Evolutionary conservation across 306 rosid genomes (phyloP).

Genomic region (Lupinus albus): DNA sequence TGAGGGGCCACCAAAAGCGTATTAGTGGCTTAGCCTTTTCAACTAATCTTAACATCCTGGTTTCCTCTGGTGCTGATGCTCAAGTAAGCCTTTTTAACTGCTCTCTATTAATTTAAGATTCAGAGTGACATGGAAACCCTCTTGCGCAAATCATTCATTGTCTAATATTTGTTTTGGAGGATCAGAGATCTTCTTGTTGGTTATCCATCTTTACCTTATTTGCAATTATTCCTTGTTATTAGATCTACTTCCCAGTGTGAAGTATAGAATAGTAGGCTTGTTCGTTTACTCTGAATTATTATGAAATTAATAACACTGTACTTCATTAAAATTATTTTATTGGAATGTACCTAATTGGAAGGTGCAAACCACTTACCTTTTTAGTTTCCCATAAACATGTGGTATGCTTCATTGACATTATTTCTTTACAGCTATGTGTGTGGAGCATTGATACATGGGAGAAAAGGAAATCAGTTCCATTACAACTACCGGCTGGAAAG

Average conservation of each 20-base stretch:
- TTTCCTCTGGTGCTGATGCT: constrained; percentile 90
- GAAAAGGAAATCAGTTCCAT: constrained; percentile 72
- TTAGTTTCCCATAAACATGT: constrained; percentile 15
- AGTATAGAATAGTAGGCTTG: background rate
- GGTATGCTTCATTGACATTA: background rate
- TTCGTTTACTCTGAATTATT: constrained; percentile 20
- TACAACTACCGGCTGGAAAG: constrained; percentile 74
- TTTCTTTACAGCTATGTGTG: constrained; percentile 66
- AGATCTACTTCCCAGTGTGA: constrained; percentile 13
- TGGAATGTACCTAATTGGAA: background rate
- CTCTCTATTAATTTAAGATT: constrained; percentile 35
- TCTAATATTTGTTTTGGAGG: constrained; percentile 35
- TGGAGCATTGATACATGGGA: constrained; percentile 97
- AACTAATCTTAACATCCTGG: constrained; percentile 67
- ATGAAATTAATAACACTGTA: constrained; percentile 2
- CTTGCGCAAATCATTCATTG: constrained; percentile 6
- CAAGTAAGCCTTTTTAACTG: constrained; percentile 54
- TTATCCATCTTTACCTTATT: constrained; percentile 14
- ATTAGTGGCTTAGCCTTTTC: constrained; percentile 87
- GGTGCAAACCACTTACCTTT: background rate
- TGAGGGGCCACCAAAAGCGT: constrained; percentile 82
- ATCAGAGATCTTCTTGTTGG: background rate
- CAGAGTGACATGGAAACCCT: constrained; percentile 24
- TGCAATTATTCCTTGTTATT: background rate
- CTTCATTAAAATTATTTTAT: constrained; percentile 26